phyloP scores from a whole-genome alignment of 116 monocot species.

The Iris pallida region DNA sequence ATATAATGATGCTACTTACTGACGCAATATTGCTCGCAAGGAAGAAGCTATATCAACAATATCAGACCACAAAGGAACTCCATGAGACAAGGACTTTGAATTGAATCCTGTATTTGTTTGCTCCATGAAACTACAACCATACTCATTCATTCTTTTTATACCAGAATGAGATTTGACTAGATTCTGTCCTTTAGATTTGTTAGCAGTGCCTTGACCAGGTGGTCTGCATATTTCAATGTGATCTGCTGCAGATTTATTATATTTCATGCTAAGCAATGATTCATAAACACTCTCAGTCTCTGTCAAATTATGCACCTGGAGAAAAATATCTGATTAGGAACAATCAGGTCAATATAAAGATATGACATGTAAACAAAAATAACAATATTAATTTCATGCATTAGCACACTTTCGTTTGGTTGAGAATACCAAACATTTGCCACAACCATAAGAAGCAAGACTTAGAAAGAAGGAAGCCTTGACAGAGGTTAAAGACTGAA shows the following conservation, averaged over 20 bases:
- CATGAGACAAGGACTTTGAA: conserved; percentile 3
- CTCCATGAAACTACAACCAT: conserved; percentile 1
- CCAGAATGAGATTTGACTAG: neutral
- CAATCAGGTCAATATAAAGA: too few relatives aligned
- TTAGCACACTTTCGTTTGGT: too few relatives aligned
- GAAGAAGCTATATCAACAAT: conserved; percentile 37
- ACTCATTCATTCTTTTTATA: neutral
- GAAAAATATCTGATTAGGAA: too few relatives aligned
- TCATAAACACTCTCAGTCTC: conserved; percentile 25
- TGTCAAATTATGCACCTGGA: conserved; percentile 26
- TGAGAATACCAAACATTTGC: too few relatives aligned
- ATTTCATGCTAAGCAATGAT: conserved; percentile 8
- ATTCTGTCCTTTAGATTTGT: neutral
- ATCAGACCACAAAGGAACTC: conserved; percentile 20
- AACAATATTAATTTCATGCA: too few relatives aligned
- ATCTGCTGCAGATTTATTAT: conserved; percentile 4
- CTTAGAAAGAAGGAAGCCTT: too few relatives aligned
- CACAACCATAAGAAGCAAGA: too few relatives aligned
- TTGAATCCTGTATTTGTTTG: neutral
- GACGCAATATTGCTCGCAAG: conserved; percentile 36
- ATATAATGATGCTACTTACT: too few relatives aligned
- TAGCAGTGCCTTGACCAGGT: neutral
- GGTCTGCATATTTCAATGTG: too few relatives aligned
- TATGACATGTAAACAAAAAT: too few relatives aligned
- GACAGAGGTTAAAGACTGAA: too few relatives aligned